Base-by-base conservation (phyloP, 1,284 basidiomycete genomes). In the Fomitopsis palustris region DNA sequence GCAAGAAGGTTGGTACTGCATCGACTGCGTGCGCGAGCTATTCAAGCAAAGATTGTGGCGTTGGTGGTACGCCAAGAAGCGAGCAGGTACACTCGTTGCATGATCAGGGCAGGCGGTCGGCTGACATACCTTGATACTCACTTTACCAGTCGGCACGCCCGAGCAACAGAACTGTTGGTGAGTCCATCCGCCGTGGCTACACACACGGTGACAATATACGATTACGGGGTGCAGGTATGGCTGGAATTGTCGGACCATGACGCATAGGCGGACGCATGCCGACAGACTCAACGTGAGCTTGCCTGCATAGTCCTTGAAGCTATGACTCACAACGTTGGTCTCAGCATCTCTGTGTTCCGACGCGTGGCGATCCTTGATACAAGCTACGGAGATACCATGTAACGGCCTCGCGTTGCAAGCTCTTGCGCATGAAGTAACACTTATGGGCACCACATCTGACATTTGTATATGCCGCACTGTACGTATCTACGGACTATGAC, bases 161-260 rank as follows among this genome's bases (percentile, higher is more conserved):
- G 10, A 58, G 4, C 43, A 59, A 21, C 64, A 66, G 3, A 66
- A 70, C 54, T 73, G 70, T 59, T 72, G 72, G 72, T 73, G 51
- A n/a, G 64, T 54, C 35, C 16, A 17, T n/a, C 12, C 19, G 0
- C 2, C 29, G 16, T 21, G 10, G 10, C 8, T 35, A 21, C 35
- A 27, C n/a, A 12, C n/a, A 4, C 12, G 1, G 16, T 35, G 17
- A n/a, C n/a, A 14, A 21, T 39, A 14, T 19, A 21, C 10, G 17
- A 29, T 51, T 14, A 9, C 35, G 31, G 9, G 12, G 17, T 23
- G n/a, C 33, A 68, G 68, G 67, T 68, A 73, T 51, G 72, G 72
- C 12, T 73, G 68, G 41, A 68, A 70, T 41, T 73, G 72, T 51
- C 66, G 72, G n/a, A 73, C 72, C 19, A 69, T 71, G 64, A 59